phyloP scores from a whole-genome alignment of 129 eudicot species.

The Erigeron canadensis region DNA sequence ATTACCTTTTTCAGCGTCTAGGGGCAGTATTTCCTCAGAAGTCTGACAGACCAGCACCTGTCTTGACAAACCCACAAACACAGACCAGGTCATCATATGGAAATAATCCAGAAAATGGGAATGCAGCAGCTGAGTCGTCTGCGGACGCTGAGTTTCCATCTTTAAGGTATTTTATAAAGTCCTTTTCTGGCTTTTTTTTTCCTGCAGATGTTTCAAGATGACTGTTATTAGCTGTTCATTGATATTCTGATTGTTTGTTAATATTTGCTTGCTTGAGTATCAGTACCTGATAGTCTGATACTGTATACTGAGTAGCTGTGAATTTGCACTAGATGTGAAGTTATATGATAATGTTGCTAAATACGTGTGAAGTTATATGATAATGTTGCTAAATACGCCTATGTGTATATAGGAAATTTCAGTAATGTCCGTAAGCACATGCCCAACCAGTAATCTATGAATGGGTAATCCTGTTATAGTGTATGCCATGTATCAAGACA shows the following conservation, averaged over 20 bases:
- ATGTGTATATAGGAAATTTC: conserved; percentile 6
- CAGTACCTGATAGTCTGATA: not conserved
- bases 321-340: not conserved
- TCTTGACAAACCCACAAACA: conserved; percentile 69
- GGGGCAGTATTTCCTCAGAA: conserved; percentile 93
- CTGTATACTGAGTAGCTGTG: not conserved
- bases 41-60: conserved; percentile 74
- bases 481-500: not conserved
- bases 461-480: not conserved
- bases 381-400: conserved; percentile 3
- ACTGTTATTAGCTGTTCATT: conserved; percentile 3
- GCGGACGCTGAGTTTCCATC: conserved; percentile 89
- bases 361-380: not conserved
- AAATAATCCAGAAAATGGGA: conserved; percentile 50
- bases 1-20: conserved; percentile 53
- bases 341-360: not conserved
- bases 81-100: conserved; percentile 62
- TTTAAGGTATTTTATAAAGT: conserved; percentile 50
- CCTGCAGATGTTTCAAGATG: not conserved
- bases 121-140: conserved; percentile 66
- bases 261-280: too few species aligned
- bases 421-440: not conserved
- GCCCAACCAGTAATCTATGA: conserved; percentile 5
- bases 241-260: not conserved
- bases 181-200: not conserved